A percentile compares a stretch with the other conserved stretches of the same genome.
phyloP scores from a whole-genome alignment of 768 basidiomycete species.

The Glaciozyma martinii region DNA sequence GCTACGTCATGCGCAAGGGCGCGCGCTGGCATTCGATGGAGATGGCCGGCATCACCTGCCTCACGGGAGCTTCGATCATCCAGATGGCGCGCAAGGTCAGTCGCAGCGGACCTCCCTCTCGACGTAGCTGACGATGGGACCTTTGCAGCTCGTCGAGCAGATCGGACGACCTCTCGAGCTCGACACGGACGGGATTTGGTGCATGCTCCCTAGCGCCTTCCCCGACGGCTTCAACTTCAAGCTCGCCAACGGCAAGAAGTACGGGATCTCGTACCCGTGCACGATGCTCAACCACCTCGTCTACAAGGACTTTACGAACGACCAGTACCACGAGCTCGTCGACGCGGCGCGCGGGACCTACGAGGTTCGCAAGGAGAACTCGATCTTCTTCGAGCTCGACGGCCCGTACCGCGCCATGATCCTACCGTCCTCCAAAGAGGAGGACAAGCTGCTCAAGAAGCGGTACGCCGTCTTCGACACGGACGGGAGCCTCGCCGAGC shows the following conservation, averaged over 20 bases:
- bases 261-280: slow-evolving; percentile 90
- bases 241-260: slow-evolving; percentile 72
- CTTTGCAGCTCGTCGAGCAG: slow-evolving; percentile 66
- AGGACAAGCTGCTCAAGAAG: slow-evolving; percentile 96
- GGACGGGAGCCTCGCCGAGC: slow-evolving; percentile 90
- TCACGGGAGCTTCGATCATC: slow-evolving; percentile 95
- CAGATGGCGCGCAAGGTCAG: slow-evolving; percentile 80
- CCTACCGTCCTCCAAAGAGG: slow-evolving; percentile 95
- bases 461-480: slow-evolving; percentile 98
- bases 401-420: slow-evolving; percentile 99
- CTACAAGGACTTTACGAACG: slow-evolving; percentile 87
- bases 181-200: slow-evolving; percentile 99
- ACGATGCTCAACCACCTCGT: slow-evolving; percentile 99
- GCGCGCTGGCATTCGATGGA: slow-evolving; percentile 99
- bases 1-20: slow-evolving; percentile 99
- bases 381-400: slow-evolving; percentile 98
- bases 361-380: slow-evolving; percentile 81
- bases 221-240: slow-evolving; percentile 96
- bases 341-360: slow-evolving; percentile 78
- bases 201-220: slow-evolving; percentile 96
- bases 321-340: slow-evolving; percentile 85
- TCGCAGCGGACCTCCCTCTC: no score
- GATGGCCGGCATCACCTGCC: slow-evolving; percentile 98
- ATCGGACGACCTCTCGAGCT: slow-evolving; percentile 94
- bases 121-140: no score